Evolutionary conservation across 768 basidiomycete species (phyloP).

Genomic region (Lactarius deliciosus): DNA sequence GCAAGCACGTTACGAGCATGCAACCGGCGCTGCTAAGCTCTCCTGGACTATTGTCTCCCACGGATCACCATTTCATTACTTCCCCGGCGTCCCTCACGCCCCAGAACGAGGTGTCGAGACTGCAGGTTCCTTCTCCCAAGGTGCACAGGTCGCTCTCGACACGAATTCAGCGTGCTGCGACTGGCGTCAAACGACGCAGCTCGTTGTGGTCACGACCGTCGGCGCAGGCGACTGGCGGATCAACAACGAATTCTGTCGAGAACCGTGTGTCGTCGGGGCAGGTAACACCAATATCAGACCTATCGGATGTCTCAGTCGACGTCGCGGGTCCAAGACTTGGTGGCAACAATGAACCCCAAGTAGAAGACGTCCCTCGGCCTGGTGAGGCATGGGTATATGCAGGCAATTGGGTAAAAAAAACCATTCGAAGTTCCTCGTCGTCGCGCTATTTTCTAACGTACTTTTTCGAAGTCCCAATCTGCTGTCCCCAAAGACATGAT

Average conservation of each 20-base stretch:
- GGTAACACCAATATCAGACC: constrained; percentile 9
- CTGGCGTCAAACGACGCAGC: constrained; percentile 9
- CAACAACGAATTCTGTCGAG: neutral
- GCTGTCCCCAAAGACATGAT: constrained; percentile 65
- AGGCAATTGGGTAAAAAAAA: constrained; percentile 44
- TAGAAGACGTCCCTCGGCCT: constrained; percentile 39
- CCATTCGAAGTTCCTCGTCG: constrained; percentile 1
- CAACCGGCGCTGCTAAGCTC: constrained; percentile 15
- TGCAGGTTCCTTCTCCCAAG: neutral
- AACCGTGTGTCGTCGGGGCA: constrained; percentile 3
- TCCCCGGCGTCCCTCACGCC: constrained; percentile 2
- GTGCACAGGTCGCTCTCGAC: constrained; percentile 7
- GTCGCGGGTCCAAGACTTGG: constrained; percentile 30
- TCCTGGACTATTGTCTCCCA: neutral
- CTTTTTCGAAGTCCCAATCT: constrained; percentile 33
- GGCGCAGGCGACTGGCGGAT: neutral
- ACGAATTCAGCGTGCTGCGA: constrained; percentile 13
- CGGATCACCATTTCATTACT: neutral
- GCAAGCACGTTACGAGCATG: constrained; percentile 61
- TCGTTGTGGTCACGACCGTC: constrained; percentile 5
- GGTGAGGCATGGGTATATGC: constrained; percentile 63
- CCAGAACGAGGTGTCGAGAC: neutral
- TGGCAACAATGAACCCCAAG: constrained; percentile 26
- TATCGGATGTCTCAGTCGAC: constrained; percentile 27
- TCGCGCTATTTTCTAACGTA: neutral